These are phyloP conservation scores for Tetrapisispora fleetii DNA, from an alignment of 805 yeast species.

Conservation along the genomic window DNA sequence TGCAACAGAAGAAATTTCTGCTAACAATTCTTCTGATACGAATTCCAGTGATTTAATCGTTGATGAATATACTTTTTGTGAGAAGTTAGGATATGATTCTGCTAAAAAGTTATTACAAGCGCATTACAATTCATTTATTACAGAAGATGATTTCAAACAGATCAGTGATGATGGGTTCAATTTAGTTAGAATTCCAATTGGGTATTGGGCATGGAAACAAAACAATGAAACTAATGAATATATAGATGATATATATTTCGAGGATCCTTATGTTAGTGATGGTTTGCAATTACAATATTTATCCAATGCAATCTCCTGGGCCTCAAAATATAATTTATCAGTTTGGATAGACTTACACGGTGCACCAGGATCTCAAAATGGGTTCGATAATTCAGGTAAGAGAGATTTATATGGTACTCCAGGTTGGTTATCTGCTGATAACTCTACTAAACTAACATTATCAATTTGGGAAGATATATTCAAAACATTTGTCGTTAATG, in stretches of 20 bases:
- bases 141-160: conserved; percentile 45
- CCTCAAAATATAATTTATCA: conserved; percentile 45
- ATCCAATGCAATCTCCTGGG: conserved; percentile 61
- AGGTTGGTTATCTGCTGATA: conserved; percentile 34
- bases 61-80: conserved; percentile 52
- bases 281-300: conserved; percentile 47
- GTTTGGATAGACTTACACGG: conserved; percentile 76
- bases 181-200: conserved; percentile 67
- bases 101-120: conserved; percentile 34
- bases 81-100: conserved; percentile 38
- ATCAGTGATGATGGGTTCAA: conserved; percentile 49
- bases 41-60: conserved; percentile 13
- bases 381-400: conserved; percentile 73
- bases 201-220: conserved; percentile 67
- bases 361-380: conserved; percentile 78
- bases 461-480: conserved; percentile 41
- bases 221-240: conserved; percentile 13
- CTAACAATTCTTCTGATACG: neutral
- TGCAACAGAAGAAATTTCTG: neutral
- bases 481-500: conserved; percentile 17
- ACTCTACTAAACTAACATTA: conserved; percentile 39
- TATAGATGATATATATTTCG: conserved; percentile 16
- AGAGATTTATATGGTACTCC: conserved; percentile 36
- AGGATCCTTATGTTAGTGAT: conserved; percentile 59
- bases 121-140: conserved; percentile 53